Evolutionary conservation across 345 rosid genomes (phyloP).

Genomic region (Euphorbia pulcherrima): DNA sequence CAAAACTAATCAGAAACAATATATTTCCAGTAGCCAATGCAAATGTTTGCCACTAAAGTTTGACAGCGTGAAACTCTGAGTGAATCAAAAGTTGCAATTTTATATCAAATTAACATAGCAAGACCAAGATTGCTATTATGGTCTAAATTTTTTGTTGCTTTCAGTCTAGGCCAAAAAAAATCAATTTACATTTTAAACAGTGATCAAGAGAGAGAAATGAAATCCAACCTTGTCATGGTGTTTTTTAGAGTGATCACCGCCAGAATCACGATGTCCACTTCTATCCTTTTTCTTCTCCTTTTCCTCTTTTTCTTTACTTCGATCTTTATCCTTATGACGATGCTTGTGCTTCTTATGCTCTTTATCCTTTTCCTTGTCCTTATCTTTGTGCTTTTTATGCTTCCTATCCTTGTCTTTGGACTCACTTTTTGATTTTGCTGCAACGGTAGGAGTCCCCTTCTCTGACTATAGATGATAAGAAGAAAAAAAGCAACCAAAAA

Average conservation of each 20-base stretch:
- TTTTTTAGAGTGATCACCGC: conserved; percentile 70
- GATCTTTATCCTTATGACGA: conserved; percentile 67
- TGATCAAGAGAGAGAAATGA: conserved; percentile 6
- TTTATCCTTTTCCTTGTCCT: conserved; percentile 79
- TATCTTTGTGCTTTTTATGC: conserved; percentile 85
- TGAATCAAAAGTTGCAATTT: background rate
- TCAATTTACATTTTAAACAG: background rate
- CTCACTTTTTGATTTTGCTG: conserved; percentile 64
- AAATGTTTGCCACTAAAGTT: background rate
- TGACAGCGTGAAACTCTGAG: background rate
- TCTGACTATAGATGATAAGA: conserved; percentile 42
- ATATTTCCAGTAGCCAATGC: background rate
- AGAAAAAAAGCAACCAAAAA: background rate
- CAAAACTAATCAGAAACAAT: background rate
- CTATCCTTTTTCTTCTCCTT: conserved; percentile 78
- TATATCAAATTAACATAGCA: background rate
- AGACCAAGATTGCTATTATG: background rate
- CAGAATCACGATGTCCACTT: conserved; percentile 75
- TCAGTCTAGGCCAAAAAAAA: background rate
- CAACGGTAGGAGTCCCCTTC: conserved; percentile 71
- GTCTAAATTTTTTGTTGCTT: background rate
- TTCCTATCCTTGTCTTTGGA: conserved; percentile 83
- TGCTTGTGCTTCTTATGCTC: conserved; percentile 91
- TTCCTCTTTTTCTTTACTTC: conserved; percentile 77
- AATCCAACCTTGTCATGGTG: conserved; percentile 75